These are phyloP conservation scores for Cutaneotrichosporon sp. DNA, from an alignment of 1,284 basidiomycete species.

Conservation along the genomic window DNA sequence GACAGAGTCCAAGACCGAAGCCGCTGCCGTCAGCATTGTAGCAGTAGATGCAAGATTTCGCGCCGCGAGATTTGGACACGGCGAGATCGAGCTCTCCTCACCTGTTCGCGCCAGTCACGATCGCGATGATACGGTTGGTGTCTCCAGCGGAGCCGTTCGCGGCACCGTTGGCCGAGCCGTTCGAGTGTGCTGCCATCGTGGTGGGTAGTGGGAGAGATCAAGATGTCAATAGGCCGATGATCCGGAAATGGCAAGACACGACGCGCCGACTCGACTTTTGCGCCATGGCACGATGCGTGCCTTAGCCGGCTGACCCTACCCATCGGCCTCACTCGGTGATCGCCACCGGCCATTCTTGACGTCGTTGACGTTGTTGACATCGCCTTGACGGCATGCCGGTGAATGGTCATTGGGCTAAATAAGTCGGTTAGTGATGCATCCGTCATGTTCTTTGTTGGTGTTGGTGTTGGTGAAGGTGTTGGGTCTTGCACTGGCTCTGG, in stretches of 20 bases:
- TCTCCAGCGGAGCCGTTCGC: constrained; percentile 3
- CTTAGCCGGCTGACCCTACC: background rate
- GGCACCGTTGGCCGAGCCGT: background rate
- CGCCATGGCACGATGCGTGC: constrained; percentile 7
- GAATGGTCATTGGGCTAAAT: background rate
- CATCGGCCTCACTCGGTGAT: background rate
- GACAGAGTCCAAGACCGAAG: constrained; percentile 79
- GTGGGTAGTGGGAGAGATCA: background rate
- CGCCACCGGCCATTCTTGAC: background rate
- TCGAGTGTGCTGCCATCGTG: background rate
- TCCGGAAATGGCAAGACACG: too few species aligned
- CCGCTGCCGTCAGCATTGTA: constrained; percentile 59
- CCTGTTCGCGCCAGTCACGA: constrained; percentile 71
- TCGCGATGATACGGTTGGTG: constrained; percentile 53
- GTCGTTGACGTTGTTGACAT: too few species aligned
- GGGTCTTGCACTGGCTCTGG: too few species aligned
- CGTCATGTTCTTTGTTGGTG: too few species aligned
- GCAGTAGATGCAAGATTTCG: too few species aligned
- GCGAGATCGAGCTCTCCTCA: constrained; percentile 39
- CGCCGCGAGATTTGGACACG: background rate
- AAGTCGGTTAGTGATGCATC: too few species aligned
- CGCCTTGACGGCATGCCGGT: background rate
- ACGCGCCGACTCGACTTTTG: constrained; percentile 8
- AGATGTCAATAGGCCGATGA: background rate
- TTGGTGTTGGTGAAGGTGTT: too few species aligned